These are phyloP conservation scores for Boletellus emodensis DNA, from an alignment of 768 basidiomycete species.

Conservation along the genomic window DNA sequence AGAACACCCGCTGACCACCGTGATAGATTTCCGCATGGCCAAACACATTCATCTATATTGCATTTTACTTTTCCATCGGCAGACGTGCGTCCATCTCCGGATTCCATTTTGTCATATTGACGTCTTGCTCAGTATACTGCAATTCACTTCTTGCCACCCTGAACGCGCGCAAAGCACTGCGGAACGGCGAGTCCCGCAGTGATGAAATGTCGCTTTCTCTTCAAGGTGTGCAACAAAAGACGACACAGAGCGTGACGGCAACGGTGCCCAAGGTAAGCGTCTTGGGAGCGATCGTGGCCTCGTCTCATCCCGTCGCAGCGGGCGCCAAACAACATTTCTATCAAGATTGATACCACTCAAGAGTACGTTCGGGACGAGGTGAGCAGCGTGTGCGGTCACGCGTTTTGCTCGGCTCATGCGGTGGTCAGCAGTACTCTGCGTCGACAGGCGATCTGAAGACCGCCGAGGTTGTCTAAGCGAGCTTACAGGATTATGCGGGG, in stretches of 20 bases:
- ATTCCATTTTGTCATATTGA: background rate
- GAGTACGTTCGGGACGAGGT: constrained; percentile 47
- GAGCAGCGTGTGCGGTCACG: background rate
- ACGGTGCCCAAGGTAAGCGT: constrained; percentile 11
- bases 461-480: constrained; percentile 17
- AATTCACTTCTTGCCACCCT: constrained; percentile 60
- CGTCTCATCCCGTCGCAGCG: constrained; percentile 13
- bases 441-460: constrained; percentile 15
- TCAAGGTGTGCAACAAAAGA: constrained; percentile 28
- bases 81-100: constrained; percentile 40
- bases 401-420: background rate
- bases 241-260: constrained; percentile 8
- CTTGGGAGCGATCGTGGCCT: background rate
- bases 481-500: background rate
- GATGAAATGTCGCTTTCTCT: constrained; percentile 32
- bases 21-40: constrained; percentile 48
- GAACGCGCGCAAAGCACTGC: constrained; percentile 50
- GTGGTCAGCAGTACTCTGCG: constrained; percentile 19
- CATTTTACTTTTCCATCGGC: constrained; percentile 62
- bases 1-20: background rate
- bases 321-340: constrained; percentile 51
- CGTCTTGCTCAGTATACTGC: constrained; percentile 43
- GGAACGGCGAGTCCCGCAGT: constrained; percentile 24
- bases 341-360: constrained; percentile 60
- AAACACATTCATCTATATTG: constrained; percentile 55